Percentiles rank a stretch among this genome's conserved stretches.
phyloP scores from a whole-genome alignment of 2,329 filamentous ascomycete genomes.

The Aaosphaeria arxii region DNA sequence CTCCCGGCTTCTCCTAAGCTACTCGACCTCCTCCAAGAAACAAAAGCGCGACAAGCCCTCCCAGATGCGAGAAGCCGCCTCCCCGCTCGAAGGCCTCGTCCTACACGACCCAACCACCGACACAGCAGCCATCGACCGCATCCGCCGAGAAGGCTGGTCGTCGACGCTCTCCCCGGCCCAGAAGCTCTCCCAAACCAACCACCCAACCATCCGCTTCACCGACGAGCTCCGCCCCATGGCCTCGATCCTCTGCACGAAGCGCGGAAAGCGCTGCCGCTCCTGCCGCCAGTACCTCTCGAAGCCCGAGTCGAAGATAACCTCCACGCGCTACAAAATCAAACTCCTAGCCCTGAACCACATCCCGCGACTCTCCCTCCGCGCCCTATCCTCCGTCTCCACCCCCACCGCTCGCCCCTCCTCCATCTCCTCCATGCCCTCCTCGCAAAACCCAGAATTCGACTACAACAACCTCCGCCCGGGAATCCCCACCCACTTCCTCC shows the following conservation, averaged over 20 bases:
- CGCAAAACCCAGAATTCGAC: slow-evolving; percentile 33
- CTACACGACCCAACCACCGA: slow-evolving; percentile 60
- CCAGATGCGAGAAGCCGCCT: slow-evolving; percentile 77
- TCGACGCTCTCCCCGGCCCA: slow-evolving; percentile 58
- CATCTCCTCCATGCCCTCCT: slow-evolving; percentile 4
- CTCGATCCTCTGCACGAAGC: slow-evolving; percentile 82
- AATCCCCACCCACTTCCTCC: slow-evolving; percentile 69
- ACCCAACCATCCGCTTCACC: slow-evolving; percentile 57
- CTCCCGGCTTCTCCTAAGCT: slow-evolving; percentile 87
- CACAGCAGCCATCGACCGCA: slow-evolving; percentile 53
- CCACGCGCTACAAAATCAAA: slow-evolving; percentile 87
- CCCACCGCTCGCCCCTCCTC: slow-evolving; percentile 39
- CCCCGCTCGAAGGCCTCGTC: slow-evolving; percentile 68
- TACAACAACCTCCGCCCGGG: slow-evolving; percentile 49
- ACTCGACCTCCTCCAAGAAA: slow-evolving; percentile 57
- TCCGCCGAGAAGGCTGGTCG: slow-evolving; percentile 62
- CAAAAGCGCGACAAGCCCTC: slow-evolving; percentile 61
- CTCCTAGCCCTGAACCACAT: slow-evolving; percentile 83
- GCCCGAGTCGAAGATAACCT: slow-evolving; percentile 85
- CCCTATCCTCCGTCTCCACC: slow-evolving; percentile 47
- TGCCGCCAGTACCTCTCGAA: slow-evolving; percentile 96
- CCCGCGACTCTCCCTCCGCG: slow-evolving; percentile 72
- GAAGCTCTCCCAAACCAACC: slow-evolving; percentile 47
- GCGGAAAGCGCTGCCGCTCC: slow-evolving; percentile 85
- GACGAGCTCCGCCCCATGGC: slow-evolving; percentile 78